phyloP scores from a whole-genome alignment of 768 basidiomycete genomes.

The Rickenella mellea region DNA sequence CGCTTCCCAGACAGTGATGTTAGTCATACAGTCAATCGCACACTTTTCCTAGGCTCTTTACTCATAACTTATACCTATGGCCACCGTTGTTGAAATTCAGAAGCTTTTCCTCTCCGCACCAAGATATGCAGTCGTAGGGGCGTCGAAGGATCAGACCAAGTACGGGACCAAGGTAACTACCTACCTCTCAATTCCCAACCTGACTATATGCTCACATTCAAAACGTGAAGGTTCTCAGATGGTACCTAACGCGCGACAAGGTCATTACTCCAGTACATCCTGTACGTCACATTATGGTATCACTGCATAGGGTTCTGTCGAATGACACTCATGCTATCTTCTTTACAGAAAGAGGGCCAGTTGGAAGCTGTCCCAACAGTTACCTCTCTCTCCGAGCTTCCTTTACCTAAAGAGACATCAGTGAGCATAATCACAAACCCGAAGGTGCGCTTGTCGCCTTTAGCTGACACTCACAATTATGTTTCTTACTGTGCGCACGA shows the following conservation, averaged over 20 bases:
- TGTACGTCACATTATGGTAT: slow-evolving; percentile 28
- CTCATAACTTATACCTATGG: too few relatives aligned
- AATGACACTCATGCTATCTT: background rate
- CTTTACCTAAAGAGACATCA: slow-evolving; percentile 54
- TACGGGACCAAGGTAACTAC: slow-evolving; percentile 60
- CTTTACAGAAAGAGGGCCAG: slow-evolving; percentile 52
- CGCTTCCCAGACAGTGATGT: too few relatives aligned
- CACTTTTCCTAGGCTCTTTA: too few relatives aligned
- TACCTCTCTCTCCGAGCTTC: slow-evolving; percentile 43
- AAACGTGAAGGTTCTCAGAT: slow-evolving; percentile 51
- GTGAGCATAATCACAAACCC: slow-evolving; percentile 74
- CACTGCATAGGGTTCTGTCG: background rate
- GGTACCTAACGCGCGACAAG: slow-evolving; percentile 56
- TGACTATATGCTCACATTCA: background rate
- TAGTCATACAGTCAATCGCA: too few relatives aligned
- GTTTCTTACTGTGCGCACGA: background rate
- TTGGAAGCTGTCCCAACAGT: slow-evolving; percentile 59
- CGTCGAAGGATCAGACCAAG: slow-evolving; percentile 71
- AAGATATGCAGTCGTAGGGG: slow-evolving; percentile 71
- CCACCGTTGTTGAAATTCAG: slow-evolving; percentile 32
- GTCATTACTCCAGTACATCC: slow-evolving; percentile 68
- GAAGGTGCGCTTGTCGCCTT: slow-evolving; percentile 31
- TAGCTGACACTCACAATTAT: background rate
- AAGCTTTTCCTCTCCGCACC: slow-evolving; percentile 50
- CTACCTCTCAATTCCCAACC: background rate